Conservation (phyloP, 2,329 filamentous ascomycete genomes). For the Arthrinium puccinioides region DNA sequence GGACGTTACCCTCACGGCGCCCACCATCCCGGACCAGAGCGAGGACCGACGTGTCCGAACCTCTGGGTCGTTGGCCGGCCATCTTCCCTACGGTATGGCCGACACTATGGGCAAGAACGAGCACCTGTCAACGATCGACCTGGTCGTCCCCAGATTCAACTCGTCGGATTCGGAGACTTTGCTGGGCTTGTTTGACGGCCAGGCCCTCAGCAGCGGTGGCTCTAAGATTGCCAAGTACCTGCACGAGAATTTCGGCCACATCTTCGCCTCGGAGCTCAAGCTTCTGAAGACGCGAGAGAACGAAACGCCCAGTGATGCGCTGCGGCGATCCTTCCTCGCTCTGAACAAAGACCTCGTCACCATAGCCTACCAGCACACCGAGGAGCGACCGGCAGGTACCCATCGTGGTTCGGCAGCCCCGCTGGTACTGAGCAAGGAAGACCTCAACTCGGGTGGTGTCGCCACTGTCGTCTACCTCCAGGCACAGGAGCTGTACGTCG, state of each 20-base stretch:
- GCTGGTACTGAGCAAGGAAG: slow-evolving; percentile 78
- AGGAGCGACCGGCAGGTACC: slow-evolving; percentile 59
- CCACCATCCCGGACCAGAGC: slow-evolving; percentile 88
- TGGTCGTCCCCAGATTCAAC: slow-evolving; percentile 88
- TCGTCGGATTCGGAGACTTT: slow-evolving; percentile 85
- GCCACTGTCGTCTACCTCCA: slow-evolving; percentile 88
- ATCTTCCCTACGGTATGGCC: slow-evolving; percentile 93
- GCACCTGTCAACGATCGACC: slow-evolving; percentile 89
- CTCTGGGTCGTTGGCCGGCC: slow-evolving; percentile 88
- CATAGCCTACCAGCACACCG: slow-evolving; percentile 70
- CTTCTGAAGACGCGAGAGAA: slow-evolving; percentile 56
- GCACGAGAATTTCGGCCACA: slow-evolving; percentile 88
- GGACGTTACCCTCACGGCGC: slow-evolving; percentile 93
- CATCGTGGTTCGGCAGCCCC: slow-evolving; percentile 67
- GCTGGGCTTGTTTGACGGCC: slow-evolving; percentile 92
- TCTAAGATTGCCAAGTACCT: slow-evolving; percentile 95
- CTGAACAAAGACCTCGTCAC: slow-evolving; percentile 93
- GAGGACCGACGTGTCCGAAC: slow-evolving; percentile 93
- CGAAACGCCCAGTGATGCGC: slow-evolving; percentile 75
- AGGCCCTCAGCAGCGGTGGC: slow-evolving; percentile 79
- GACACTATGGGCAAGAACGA: slow-evolving; percentile 90
- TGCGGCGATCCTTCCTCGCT: slow-evolving; percentile 77
- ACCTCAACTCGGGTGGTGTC: slow-evolving; percentile 82
- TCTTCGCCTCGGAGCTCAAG: slow-evolving; percentile 77
- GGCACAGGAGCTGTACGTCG: slow-evolving; percentile 84